These are phyloP conservation scores for Colletotrichum tropicicola DNA, from an alignment of 2,329 filamentous ascomycete genomes.

Conservation along the genomic window DNA sequence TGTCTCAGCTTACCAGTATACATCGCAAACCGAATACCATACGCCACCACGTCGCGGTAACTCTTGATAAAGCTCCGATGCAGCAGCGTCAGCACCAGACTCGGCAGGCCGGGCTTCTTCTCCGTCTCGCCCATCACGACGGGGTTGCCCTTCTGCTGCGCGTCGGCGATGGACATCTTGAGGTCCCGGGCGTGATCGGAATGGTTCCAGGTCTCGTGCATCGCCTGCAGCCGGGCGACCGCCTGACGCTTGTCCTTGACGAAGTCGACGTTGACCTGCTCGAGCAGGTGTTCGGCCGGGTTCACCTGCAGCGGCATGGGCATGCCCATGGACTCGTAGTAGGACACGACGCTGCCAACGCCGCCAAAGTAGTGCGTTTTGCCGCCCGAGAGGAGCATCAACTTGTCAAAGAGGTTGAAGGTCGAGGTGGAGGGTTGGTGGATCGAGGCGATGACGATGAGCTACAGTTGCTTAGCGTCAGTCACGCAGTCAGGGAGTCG, in stretches of 20 bases:
- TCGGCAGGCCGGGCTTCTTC: constrained; percentile 53
- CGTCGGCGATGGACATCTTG: constrained; percentile 22
- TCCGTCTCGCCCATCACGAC: constrained; percentile 40
- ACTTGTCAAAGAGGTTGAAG: constrained; percentile 82
- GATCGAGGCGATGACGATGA: constrained; percentile 84
- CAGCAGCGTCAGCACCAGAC: constrained; percentile 71
- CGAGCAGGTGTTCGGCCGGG: constrained; percentile 82
- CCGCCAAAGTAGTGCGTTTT: constrained; percentile 78
- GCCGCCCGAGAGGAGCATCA: constrained; percentile 77
- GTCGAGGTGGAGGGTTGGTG: constrained; percentile 86
- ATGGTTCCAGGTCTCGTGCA: constrained; percentile 64
- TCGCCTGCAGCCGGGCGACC: constrained; percentile 56
- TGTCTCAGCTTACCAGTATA: constrained; percentile 55
- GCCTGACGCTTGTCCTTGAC: constrained; percentile 57
- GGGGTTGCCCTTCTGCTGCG: constrained; percentile 28
- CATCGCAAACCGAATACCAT: constrained; percentile 85
- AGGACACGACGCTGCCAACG: constrained; percentile 62
- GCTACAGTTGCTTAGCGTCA: constrained; percentile 46
- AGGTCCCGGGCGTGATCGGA: constrained; percentile 45
- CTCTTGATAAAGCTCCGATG: constrained; percentile 86
- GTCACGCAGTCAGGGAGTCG: not conserved
- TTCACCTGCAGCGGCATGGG: constrained; percentile 77
- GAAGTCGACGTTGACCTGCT: constrained; percentile 83
- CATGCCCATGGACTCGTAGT: constrained; percentile 70
- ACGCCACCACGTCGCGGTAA: constrained; percentile 84